These are phyloP conservation scores for Metschnikowia gruessii DNA, from an alignment of 805 yeast species.

Conservation along the genomic window DNA sequence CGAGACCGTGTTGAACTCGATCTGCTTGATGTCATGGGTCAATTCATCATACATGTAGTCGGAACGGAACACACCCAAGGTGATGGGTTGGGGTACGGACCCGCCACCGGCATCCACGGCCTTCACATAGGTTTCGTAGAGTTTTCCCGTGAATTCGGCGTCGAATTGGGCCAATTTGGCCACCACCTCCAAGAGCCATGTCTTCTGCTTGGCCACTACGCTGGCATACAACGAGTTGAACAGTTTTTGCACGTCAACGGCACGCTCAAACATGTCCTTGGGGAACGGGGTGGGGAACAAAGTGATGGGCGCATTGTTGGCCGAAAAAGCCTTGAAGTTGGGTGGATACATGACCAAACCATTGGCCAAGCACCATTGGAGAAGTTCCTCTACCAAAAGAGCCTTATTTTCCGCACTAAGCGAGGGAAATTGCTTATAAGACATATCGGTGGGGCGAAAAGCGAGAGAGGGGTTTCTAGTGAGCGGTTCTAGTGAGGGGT, in stretches of 20 bases:
- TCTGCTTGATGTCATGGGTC: conserved; percentile 68
- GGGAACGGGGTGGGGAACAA: conserved; percentile 90
- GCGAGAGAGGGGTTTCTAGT: no score
- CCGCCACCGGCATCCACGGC: conserved; percentile 45
- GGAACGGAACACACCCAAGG: conserved; percentile 83
- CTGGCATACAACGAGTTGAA: conserved; percentile 76
- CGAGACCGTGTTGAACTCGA: conserved; percentile 93
- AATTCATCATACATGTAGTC: conserved; percentile 70
- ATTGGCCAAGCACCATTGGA: conserved; percentile 76
- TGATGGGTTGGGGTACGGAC: conserved; percentile 55
- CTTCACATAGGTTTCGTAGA: conserved; percentile 57
- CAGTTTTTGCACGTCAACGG: conserved; percentile 58
- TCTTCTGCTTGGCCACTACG: conserved; percentile 50
- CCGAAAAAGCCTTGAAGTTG: conserved; percentile 41
- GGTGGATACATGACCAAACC: conserved; percentile 84
- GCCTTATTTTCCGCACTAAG: conserved; percentile 27
- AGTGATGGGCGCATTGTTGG: conserved; percentile 82
- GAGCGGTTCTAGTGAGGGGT: no score
- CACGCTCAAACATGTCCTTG: conserved; percentile 57
- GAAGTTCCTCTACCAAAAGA: conserved; percentile 44
- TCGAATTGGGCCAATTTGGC: conserved; percentile 57
- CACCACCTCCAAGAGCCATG: conserved; percentile 63
- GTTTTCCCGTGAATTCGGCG: conserved; percentile 74
- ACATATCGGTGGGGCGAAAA: conserved; percentile 3
- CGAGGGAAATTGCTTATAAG: conserved; percentile 33